A percentile compares a stretch with the other conserved stretches of the same genome.
Evolutionary conservation across 805 yeast species (phyloP).

Genomic region (Wickerhamomyces queroliae): DNA sequence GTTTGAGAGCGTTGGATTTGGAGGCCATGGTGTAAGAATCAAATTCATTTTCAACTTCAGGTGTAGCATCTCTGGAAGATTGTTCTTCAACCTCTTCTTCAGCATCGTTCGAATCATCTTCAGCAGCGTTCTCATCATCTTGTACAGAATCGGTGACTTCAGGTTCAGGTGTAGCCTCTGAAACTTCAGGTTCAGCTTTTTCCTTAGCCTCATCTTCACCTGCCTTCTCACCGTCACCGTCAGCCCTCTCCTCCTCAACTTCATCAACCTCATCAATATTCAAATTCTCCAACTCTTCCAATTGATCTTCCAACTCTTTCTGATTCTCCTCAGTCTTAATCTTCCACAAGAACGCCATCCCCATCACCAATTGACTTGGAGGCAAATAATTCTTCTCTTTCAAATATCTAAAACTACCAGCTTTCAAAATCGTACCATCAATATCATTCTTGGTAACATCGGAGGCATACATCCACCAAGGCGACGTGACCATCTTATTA

Average conservation of each 20-base stretch:
- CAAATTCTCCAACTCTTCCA: constrained; percentile 16
- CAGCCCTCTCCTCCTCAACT: constrained; percentile 6
- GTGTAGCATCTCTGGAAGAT: constrained; percentile 3
- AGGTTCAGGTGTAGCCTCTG: constrained; percentile 1
- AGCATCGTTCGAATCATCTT: not conserved
- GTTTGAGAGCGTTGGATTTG: constrained; percentile 3
- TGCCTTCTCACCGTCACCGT: constrained; percentile 12
- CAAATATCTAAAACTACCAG: constrained; percentile 54
- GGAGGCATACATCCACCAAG: constrained; percentile 76
- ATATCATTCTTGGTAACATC: constrained; percentile 67
- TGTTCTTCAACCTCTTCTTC: constrained; percentile 4
- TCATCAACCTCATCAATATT: constrained; percentile 9
- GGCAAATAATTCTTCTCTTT: constrained; percentile 57
- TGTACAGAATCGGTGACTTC: not conserved
- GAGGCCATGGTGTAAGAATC: constrained; percentile 1
- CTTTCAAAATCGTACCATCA: constrained; percentile 50
- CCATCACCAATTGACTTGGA: constrained; percentile 85
- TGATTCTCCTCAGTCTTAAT: constrained; percentile 51
- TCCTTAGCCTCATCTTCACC: constrained; percentile 14
- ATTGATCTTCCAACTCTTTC: constrained; percentile 24
- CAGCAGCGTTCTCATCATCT: constrained; percentile 2
- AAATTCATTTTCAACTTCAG: not conserved
- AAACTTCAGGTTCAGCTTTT: constrained; percentile 10
- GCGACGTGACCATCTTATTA: constrained; percentile 69
- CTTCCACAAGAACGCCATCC: constrained; percentile 77